Base-by-base conservation (phyloP, 2,329 filamentous ascomycete species). In the Raffaelea ambrosiae region DNA sequence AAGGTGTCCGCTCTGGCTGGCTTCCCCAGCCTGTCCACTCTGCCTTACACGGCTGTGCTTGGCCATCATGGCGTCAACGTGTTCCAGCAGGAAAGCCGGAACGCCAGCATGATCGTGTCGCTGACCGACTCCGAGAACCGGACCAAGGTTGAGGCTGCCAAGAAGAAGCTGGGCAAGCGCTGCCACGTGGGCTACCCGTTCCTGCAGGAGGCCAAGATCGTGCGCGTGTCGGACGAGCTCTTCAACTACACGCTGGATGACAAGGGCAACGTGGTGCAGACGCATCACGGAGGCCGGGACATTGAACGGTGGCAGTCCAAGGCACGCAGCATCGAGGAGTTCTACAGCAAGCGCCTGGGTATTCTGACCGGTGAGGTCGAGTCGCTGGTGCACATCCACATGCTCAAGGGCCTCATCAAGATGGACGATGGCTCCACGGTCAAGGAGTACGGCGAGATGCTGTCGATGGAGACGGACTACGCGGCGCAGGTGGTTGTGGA, bases 161-260 rank as follows among this genome's bases (percentile, higher is more conserved):
- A 88, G 62, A 68, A 72, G 44, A 91, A 88, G 61, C 75, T 98
- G 40, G 91, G 90, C 40, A 79, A 91, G 64, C 82, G 83, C 51
- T 90, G 95, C 51, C 88, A 88, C 61, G 86, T 97, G 51, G 90
- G 91, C 35, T 98, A 95, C 60, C 93, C 93, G 1, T 98, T 96
- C 69, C 69, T 98, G 54, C 87, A 95, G 58, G 94, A 98, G 67
- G 93, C 88, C 46, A 91, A 91, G 67, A 83, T 98, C 26, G 76
- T 88, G 45, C 84, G 83, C 48, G 87, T 97, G 2, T 91, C 89
- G 1, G 93, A 98, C 61, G 91, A 97, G 63, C 73, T 97, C 23
- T 97, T 97, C 62, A 85, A 86, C 58, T 98, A 96, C 60, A 73
- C 82, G 18, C 70, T 93, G 33, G 76, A 84, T 1, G 73, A 82